Conservation (phyloP, 345 rosid species). For the Psidium guajava region DNA sequence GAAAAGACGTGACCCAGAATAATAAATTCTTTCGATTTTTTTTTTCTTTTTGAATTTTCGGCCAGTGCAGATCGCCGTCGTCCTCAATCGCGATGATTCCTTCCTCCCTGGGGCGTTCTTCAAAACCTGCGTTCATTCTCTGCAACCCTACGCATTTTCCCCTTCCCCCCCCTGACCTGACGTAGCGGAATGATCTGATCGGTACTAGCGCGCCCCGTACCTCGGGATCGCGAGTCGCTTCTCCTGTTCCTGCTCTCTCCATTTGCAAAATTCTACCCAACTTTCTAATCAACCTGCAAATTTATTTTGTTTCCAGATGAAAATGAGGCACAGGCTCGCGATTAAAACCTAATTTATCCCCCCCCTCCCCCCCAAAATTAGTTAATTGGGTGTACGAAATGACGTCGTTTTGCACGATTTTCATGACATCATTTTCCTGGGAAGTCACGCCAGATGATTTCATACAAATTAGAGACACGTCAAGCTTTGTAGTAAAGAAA, state of each 20-base stretch:
- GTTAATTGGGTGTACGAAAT: background rate
- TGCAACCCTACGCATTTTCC: conserved; percentile 26
- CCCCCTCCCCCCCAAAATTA: background rate
- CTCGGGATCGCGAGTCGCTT: background rate
- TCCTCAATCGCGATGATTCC: conserved; percentile 12
- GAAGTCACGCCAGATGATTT: accelerated
- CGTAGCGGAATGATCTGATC: conserved; percentile 26
- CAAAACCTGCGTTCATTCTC: conserved; percentile 35
- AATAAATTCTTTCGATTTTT: background rate
- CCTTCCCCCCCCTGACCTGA: conserved; percentile 2
- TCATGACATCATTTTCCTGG: accelerated
- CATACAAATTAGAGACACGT: background rate
- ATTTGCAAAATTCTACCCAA: background rate
- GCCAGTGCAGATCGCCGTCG: conserved; percentile 9
- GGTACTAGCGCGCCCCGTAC: conserved; percentile 16
- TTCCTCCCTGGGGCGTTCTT: conserved; percentile 7
- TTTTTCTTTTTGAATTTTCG: background rate
- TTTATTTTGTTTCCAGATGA: background rate
- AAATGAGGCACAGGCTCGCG: background rate
- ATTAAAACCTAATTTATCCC: background rate
- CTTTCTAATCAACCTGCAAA: background rate
- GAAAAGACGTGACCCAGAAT: background rate
- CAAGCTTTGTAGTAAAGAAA: accelerated
- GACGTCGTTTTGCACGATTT: background rate
- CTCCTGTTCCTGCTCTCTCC: background rate